Percentiles rank a stretch among this genome's conserved stretches.
These are phyloP conservation scores for Calonectria hawksworthii DNA, from an alignment of 2,329 filamentous ascomycete genomes.

Conservation along the genomic window DNA sequence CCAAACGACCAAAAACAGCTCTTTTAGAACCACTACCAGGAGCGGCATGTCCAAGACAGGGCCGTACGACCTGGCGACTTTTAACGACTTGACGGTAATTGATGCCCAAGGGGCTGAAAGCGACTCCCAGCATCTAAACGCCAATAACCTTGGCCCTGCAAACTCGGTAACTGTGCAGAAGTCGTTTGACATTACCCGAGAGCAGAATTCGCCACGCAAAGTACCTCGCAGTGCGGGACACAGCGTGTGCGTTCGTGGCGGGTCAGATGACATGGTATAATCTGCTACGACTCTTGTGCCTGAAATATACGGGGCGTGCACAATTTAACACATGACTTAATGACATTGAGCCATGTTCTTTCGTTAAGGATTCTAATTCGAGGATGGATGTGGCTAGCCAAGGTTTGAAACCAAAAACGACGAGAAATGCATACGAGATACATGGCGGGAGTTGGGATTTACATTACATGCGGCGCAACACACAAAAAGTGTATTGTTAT, in stretches of 20 bases:
- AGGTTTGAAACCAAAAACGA: not conserved
- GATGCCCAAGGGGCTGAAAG: not conserved
- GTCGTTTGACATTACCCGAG: slow-evolving; percentile 30
- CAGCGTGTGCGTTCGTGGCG: not conserved
- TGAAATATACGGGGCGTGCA: not conserved
- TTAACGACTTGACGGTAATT: not conserved
- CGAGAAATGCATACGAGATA: not conserved
- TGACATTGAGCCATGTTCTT: not conserved
- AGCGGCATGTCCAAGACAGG: slow-evolving; percentile 26
- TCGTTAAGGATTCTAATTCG: not conserved
- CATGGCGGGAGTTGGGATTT: not conserved
- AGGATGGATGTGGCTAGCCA: not conserved
- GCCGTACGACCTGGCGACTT: slow-evolving; percentile 31
- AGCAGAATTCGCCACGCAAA: not conserved
- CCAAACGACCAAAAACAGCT: not conserved
- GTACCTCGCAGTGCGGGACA: not conserved
- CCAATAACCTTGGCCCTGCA: not conserved
- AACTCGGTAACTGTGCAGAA: slow-evolving; percentile 28
- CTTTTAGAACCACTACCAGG: not conserved
- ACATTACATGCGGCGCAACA: not conserved
- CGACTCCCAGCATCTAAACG: slow-evolving; percentile 24
- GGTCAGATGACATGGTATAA: not conserved
- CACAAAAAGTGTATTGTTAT: not conserved
- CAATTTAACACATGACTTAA: too few species aligned
- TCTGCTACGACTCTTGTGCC: not conserved